These are phyloP conservation scores for Leccinellum albellum DNA, from an alignment of 768 basidiomycete species.

Conservation along the genomic window DNA sequence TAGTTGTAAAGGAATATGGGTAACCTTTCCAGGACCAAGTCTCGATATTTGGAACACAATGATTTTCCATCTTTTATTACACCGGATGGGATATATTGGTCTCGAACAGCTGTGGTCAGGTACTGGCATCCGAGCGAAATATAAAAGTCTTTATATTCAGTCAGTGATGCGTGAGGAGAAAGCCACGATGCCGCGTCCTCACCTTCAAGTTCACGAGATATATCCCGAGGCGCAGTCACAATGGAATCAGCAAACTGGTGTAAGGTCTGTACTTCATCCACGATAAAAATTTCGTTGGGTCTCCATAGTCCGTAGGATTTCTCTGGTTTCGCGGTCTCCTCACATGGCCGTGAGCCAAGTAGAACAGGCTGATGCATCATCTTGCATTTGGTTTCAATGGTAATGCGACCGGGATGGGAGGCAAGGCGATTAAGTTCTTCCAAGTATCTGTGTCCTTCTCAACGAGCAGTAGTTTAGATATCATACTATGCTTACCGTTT, in stretches of 20 bases:
- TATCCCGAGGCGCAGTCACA: slow-evolving; percentile 79
- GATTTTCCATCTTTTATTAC: slow-evolving; percentile 47
- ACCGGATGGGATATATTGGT: slow-evolving; percentile 58
- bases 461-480: background rate
- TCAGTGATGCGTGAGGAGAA: background rate
- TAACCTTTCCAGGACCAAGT: slow-evolving; percentile 69
- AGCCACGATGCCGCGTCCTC: background rate
- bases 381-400: slow-evolving; percentile 17
- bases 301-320: slow-evolving; percentile 55
- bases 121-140: slow-evolving; percentile 63
- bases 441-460: slow-evolving; percentile 35
- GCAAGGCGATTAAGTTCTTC: background rate
- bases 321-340: slow-evolving; percentile 43
- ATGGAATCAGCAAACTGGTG: slow-evolving; percentile 70
- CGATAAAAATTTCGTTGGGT: slow-evolving; percentile 68
- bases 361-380: slow-evolving; percentile 70
- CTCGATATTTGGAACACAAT: slow-evolving; percentile 44
- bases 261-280: slow-evolving; percentile 76
- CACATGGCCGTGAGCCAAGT: slow-evolving; percentile 39
- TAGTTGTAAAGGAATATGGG: slow-evolving; percentile 88
- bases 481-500: slow-evolving; percentile 43
- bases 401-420: background rate
- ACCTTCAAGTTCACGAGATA: slow-evolving; percentile 88
- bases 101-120: slow-evolving; percentile 67
- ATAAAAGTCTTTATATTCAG: slow-evolving; percentile 56